A percentile compares a stretch with the other conserved stretches of the same genome.
Evolutionary conservation across 2,329 filamentous ascomycete genomes (phyloP).

Genomic region (Pyrenophora seminiperda): DNA sequence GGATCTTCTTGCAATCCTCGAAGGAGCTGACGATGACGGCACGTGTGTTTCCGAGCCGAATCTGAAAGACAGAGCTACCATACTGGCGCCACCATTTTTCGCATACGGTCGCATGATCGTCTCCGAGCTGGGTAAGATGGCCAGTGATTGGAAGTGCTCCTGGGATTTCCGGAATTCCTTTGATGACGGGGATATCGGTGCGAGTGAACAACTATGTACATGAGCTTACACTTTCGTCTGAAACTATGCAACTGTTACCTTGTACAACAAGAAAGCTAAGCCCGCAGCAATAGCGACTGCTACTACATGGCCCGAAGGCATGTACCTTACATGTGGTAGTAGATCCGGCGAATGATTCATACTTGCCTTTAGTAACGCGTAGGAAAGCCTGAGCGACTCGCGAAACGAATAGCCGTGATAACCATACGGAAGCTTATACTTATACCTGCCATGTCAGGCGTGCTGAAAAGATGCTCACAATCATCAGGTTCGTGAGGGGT

Average conservation of each 20-base stretch:
- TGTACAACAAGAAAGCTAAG: constrained; percentile 3
- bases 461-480: not conserved
- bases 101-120: constrained; percentile 60
- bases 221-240: not conserved
- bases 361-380: not conserved
- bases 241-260: not conserved
- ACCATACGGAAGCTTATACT: not conserved
- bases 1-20: constrained; percentile 58
- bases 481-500: constrained; percentile 17
- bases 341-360: constrained; percentile 9
- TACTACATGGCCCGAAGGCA: constrained; percentile 3
- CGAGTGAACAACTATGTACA: constrained; percentile 20
- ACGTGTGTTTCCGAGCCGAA: constrained; percentile 60
- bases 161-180: constrained; percentile 57
- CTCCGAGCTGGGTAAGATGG: constrained; percentile 58
- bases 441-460: not conserved
- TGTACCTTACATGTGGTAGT: constrained; percentile 1
- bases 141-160: constrained; percentile 57
- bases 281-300: not conserved
- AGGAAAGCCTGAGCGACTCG: not conserved
- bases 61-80: constrained; percentile 56
- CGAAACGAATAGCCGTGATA: not conserved
- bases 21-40: constrained; percentile 61
- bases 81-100: constrained; percentile 59
- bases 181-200: constrained; percentile 58